Conservation (phyloP, 2,329 filamentous ascomycete genomes). For the Stachybotrys echinatus region DNA sequence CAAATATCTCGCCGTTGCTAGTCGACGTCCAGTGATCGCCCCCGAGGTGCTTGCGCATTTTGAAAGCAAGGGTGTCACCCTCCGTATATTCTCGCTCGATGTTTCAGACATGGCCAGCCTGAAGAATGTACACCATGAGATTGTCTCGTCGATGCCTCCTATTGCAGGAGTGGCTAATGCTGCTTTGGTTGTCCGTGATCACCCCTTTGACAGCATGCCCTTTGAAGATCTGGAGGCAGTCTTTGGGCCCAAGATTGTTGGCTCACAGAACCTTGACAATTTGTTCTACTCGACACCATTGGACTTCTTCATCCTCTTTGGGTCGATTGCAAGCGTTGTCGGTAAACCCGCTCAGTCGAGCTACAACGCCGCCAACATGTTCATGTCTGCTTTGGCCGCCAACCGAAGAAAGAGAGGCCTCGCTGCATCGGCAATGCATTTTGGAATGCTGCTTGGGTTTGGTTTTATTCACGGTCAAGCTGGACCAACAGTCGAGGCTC, state of each 20-base stretch:
- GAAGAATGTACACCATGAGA: slow-evolving; percentile 3
- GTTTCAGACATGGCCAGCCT: slow-evolving; percentile 6
- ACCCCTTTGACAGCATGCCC: slow-evolving; percentile 20
- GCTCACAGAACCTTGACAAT: slow-evolving; percentile 22
- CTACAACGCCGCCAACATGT: slow-evolving; percentile 40
- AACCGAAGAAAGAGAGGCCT: slow-evolving; percentile 30
- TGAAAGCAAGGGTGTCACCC: neutral
- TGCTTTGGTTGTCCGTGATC: slow-evolving; percentile 38
- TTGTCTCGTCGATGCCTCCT: slow-evolving; percentile 18
- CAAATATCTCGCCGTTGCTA: slow-evolving; percentile 29
- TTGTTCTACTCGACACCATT: slow-evolving; percentile 19
- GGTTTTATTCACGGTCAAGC: slow-evolving; percentile 16
- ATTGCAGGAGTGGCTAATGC: slow-evolving; percentile 37
- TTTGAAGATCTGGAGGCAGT: slow-evolving; percentile 15
- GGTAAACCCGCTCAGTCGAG: slow-evolving; percentile 33
- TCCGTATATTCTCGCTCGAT: slow-evolving; percentile 7
- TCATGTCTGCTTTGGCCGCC: slow-evolving; percentile 30
- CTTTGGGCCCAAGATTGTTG: slow-evolving; percentile 27
- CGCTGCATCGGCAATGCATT: slow-evolving; percentile 29
- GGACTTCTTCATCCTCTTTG: slow-evolving; percentile 33
- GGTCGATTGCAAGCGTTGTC: slow-evolving; percentile 18
- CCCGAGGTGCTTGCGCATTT: slow-evolving; percentile 16
- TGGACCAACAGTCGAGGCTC: neutral
- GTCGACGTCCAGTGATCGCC: slow-evolving; percentile 28
- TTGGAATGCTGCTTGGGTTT: slow-evolving; percentile 30